phyloP scores from a whole-genome alignment of 2,329 filamentous ascomycete species.

The Cercospora zeae-maydis region DNA sequence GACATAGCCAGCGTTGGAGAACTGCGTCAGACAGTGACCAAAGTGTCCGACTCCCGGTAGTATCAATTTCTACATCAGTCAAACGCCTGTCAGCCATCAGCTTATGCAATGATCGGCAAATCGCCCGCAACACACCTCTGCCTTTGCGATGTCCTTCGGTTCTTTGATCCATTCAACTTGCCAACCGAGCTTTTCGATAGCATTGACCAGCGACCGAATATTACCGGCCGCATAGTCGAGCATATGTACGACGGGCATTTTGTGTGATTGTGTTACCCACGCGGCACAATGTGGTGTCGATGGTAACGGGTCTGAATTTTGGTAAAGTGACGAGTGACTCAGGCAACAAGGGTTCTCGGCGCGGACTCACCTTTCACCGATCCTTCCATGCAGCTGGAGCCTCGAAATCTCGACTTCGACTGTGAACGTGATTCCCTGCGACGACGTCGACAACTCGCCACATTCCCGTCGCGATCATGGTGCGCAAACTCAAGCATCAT shows the following conservation, averaged over 20 bases:
- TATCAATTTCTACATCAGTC: slow-evolving; percentile 70
- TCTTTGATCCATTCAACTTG: slow-evolving; percentile 86
- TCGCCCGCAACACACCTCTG: slow-evolving; percentile 59
- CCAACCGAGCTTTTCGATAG: slow-evolving; percentile 93
- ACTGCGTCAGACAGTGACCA: slow-evolving; percentile 86
- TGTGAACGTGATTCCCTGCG: slow-evolving; percentile 3
- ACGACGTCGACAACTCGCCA: not conserved
- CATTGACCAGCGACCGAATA: slow-evolving; percentile 91
- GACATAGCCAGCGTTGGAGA: slow-evolving; percentile 76
- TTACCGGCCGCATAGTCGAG: slow-evolving; percentile 94
- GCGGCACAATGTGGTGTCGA: not conserved
- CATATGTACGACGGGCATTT: slow-evolving; percentile 74
- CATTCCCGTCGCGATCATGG: slow-evolving; percentile 60
- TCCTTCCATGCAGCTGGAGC: not conserved
- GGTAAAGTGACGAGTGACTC: slow-evolving; percentile 3
- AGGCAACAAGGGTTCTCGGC: slow-evolving; percentile 2
- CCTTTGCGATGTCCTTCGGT: slow-evolving; percentile 77
- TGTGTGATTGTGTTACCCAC: not conserved
- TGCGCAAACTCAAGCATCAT: slow-evolving; percentile 93
- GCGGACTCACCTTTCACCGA: not conserved
- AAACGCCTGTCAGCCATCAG: slow-evolving; percentile 35
- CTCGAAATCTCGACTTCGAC: slow-evolving; percentile 4
- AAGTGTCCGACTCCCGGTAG: slow-evolving; percentile 97
- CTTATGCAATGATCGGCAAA: slow-evolving; percentile 4
- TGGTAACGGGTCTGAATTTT: not conserved